phyloP scores from a whole-genome alignment of 148 eudicot genomes.

The Tetragonia tetragonoides region DNA sequence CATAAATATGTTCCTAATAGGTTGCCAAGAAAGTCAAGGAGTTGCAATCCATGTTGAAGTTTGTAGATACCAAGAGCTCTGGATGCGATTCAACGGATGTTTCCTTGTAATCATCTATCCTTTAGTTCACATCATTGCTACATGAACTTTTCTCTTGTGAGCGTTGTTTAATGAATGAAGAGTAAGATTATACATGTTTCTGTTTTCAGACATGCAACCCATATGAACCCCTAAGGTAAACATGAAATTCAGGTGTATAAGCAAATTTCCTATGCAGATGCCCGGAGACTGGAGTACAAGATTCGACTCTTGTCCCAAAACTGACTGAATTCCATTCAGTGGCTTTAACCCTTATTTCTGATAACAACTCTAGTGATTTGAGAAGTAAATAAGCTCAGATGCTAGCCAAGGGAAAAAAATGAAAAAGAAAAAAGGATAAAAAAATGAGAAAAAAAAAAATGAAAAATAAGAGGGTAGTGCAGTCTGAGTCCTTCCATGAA shows the following conservation, averaged over 20 bases:
- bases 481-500: no score
- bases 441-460: background rate
- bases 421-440: no score
- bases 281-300: background rate
- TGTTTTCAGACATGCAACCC: background rate
- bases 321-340: background rate
- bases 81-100: constrained; percentile 36
- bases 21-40: constrained; percentile 69
- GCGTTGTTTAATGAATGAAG: background rate
- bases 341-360: background rate
- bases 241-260: background rate
- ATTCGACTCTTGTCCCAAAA: background rate
- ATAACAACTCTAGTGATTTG: no score
- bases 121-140: background rate
- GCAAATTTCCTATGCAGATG: background rate
- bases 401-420: no score
- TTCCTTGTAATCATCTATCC: constrained; percentile 41
- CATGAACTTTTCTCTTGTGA: background rate
- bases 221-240: background rate
- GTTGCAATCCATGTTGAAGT: constrained; percentile 45
- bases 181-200: background rate
- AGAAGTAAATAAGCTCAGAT: background rate
- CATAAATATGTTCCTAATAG: constrained; percentile 31
- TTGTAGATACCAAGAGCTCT: constrained; percentile 39
- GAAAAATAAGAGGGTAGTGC: background rate